A percentile compares a stretch with the other conserved stretches of the same genome.
Evolutionary conservation across 306 rosid species (phyloP).

Genomic region (Urtica urens): DNA sequence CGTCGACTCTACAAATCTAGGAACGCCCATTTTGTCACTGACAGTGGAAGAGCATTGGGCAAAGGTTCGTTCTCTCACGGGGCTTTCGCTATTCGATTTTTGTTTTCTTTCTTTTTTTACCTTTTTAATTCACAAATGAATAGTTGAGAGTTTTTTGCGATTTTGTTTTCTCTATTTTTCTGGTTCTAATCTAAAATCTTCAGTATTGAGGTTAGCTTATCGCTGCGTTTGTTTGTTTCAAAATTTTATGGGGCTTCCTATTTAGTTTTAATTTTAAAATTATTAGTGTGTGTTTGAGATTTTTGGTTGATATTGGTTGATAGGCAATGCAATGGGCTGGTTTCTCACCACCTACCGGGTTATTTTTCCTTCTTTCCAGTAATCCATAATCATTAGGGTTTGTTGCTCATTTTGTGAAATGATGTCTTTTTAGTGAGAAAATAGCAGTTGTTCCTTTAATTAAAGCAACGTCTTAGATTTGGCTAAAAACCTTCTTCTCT

Average conservation of each 20-base stretch:
- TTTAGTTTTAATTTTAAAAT: too few relatives aligned
- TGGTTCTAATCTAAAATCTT: slow-evolving; percentile 16
- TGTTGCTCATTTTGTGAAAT: slow-evolving; percentile 7
- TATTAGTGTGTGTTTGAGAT: slow-evolving; percentile 20
- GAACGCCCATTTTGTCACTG: slow-evolving; percentile 31
- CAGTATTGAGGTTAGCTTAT: slow-evolving; percentile 19
- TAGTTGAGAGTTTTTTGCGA: not conserved
- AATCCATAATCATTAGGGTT: slow-evolving; percentile 26
- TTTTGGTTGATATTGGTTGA: slow-evolving; percentile 37
- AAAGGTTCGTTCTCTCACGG: slow-evolving; percentile 40
- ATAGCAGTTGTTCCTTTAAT: slow-evolving; percentile 1
- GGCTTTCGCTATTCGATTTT: slow-evolving; percentile 17
- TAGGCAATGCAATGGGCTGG: slow-evolving; percentile 20
- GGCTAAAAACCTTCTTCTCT: slow-evolving; percentile 4
- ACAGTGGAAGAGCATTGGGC: slow-evolving; percentile 15
- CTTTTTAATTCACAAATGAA: not conserved
- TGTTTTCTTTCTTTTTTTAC: not conserved
- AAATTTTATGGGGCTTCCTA: too few relatives aligned
- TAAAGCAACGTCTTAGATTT: not conserved
- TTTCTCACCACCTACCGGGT: slow-evolving; percentile 12
- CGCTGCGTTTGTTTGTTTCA: slow-evolving; percentile 14
- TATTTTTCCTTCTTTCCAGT: slow-evolving; percentile 1
- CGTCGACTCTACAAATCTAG: slow-evolving; percentile 24
- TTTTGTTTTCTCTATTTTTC: slow-evolving; percentile 19
- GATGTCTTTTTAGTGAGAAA: slow-evolving; percentile 12